Evolutionary conservation across 192 early-diverging fungal species (phyloP), one percentile per base, ranked within the genome.

Genomic region (Funneliformis geosporum): DNA sequence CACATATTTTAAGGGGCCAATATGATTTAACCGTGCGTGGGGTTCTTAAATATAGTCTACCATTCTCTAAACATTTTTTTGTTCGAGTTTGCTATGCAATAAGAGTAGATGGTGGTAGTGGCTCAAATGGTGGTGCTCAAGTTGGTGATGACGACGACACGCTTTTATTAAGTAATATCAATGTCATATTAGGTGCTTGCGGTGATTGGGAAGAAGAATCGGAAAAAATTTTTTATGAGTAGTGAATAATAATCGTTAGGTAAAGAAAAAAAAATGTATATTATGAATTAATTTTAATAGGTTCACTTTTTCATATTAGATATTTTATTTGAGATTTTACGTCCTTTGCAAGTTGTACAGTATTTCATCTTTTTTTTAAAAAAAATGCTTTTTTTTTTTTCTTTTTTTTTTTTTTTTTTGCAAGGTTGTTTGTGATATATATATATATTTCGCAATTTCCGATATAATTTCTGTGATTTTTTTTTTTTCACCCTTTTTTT

Each of bases 11-110:
- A 64, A 59, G 21, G 10, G 2, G 61, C 0, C 43, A 38, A 42
- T 76, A 38, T 62, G 46, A 64, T 21, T 43, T 76, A 62, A 76
- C 40, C 11, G 61, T 76, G 11, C 75, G 75, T 28, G 75, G 75
- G 28, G 21, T 76, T 42, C 39, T 76, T 12, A 60, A 62, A 23
- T 76, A 76, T 76, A 59, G 33, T 28, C 25, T 62, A 64, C 75
- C 75, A 1, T 76, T 76, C 42, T 60, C 75, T 7, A 65, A 76
- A 40, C 10, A 62, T 14, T 6, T 18, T 23, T 4, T n/a, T 12
- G 75, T 40, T 65, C 25, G 60, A 12, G 75, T 76, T 2, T 76
- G 75, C 14, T 76, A 42, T 60, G 28, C 39, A 23, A 59, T 7
- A 42, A 33, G 61, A 43, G 38, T 76, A 23, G 75, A 76, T 47